phyloP scores from a whole-genome alignment of 306 rosid species.

The Cicer bijugum region DNA sequence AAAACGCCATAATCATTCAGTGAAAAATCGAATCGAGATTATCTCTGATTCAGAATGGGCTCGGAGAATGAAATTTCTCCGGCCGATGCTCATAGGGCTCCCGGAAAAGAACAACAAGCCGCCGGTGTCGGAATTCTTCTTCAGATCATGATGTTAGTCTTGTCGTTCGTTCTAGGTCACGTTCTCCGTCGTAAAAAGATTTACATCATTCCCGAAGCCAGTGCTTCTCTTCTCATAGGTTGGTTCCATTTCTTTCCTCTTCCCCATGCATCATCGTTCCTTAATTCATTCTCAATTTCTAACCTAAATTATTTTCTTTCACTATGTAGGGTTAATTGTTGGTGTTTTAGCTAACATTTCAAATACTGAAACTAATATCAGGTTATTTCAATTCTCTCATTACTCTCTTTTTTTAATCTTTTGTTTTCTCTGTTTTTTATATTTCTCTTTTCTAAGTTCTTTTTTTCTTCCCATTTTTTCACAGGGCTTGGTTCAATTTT shows the following conservation, averaged over 20 bases:
- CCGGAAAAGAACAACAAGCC: conserved; percentile 97
- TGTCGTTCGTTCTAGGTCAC: conserved; percentile 96
- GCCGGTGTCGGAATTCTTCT: conserved; percentile 99
- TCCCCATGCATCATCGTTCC: too few species aligned
- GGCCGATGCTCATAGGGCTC: conserved; percentile 59
- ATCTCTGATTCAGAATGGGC: conserved; percentile 50
- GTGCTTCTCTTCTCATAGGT: conserved; percentile 99
- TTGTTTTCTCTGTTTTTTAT: not conserved
- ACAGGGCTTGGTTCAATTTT: conserved; percentile 97
- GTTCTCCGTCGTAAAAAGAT: conserved; percentile 94
- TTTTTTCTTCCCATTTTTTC: conserved; percentile 21
- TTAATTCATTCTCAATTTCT: not conserved
- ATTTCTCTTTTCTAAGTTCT: not conserved
- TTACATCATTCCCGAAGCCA: conserved; percentile 93
- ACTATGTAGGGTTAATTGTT: conserved; percentile 74
- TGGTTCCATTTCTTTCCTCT: conserved; percentile 49
- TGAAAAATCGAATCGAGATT: conserved; percentile 15
- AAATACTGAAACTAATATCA: conserved; percentile 80
- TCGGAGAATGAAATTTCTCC: conserved; percentile 76
- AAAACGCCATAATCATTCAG: too few species aligned
- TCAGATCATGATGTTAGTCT: conserved; percentile 98
- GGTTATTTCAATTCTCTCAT: conserved; percentile 49
- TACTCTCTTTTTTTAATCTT: not conserved
- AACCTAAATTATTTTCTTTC: not conserved
- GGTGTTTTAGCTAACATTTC: conserved; percentile 93